Evolutionary conservation across 495 filamentous ascomycete genomes (phyloP), one percentile per base, ranked within the genome.

Genomic region (Choiromyces venosus): DNA sequence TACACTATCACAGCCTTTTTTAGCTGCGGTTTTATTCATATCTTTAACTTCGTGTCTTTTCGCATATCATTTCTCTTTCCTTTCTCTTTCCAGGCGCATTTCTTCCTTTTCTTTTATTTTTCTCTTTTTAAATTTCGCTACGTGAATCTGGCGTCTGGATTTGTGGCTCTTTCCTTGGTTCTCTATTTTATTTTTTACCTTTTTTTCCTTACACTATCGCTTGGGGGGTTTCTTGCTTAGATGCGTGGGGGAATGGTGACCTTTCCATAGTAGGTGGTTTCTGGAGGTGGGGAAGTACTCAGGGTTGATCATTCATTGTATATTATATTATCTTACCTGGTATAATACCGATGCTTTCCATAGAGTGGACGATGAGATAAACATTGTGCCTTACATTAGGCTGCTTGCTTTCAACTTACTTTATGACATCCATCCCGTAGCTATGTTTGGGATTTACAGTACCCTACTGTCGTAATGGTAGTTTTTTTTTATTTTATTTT

Each of bases 81-180:
- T 16, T 56, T 29, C 7, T 29, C n/a, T 33, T 61, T 33, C 25
- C 4, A 61, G 52, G 25, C 25, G 25, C 33, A 61, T 33, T 61
- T 33, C 25, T 6, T 14, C 6, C 7, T n/a, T 46, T 25, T 25
- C 25, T 3, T 4, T 33, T 16, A n/a, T 61, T n/a, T n/a, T 33
- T 61, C 14, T 12, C 10, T 10, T 21, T 29, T 61, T 14, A 29
- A 29, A 29, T 61, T 56, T 33, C 25, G 10, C 52, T 12, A 61
- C n/a, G 16, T 61, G 52, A 61, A 29, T 61, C 52, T 61, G 52
- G 52, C 52, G 52, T 61, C 52, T 61, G 52, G 52, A 61, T 61
- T 33, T n/a, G 25, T 61, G 10, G 16, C 25, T 61, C 25, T 61
- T 61, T 61, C 33, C 10, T 61, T 61, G 52, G 25, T n/a, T 29